phyloP scores from a whole-genome alignment of 306 rosid genomes.

The Vigna angularis region DNA sequence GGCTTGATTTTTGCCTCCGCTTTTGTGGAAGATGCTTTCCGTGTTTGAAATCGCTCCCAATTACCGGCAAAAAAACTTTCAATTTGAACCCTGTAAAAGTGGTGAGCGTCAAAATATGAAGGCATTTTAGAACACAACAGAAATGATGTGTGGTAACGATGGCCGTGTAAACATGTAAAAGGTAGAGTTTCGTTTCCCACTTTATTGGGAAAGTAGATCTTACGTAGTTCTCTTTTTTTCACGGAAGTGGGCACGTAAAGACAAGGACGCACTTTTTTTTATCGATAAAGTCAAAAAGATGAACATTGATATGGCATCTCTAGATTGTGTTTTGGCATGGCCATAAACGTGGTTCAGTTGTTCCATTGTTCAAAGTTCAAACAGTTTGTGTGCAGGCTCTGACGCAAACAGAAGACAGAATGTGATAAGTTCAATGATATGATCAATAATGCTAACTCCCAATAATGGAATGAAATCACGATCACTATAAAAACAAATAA shows the following conservation, averaged over 20 bases:
- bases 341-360: background rate
- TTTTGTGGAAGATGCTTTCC: conserved; percentile 36
- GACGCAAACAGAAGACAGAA: background rate
- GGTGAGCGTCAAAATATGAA: background rate
- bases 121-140: background rate
- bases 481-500: no score
- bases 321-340: background rate
- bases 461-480: background rate
- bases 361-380: conserved; percentile 25
- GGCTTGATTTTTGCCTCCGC: conserved; percentile 5
- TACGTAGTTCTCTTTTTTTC: background rate
- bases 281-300: conserved; percentile 28
- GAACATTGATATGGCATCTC: background rate
- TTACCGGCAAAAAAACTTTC: background rate
- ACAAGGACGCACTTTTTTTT: conserved; percentile 47
- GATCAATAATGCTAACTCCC: background rate
- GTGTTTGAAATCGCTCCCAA: conserved; percentile 39
- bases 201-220: background rate
- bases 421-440: background rate
- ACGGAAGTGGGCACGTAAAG: conserved; percentile 36
- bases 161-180: background rate
- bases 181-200: conserved; percentile 32
- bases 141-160: conserved; percentile 29
- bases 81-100: conserved; percentile 5
- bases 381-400: conserved; percentile 30